A percentile compares a stretch with the other conserved stretches of the same genome.
Evolutionary conservation across 306 rosid species (phyloP).

Genomic region (Cucurbita maxima): DNA sequence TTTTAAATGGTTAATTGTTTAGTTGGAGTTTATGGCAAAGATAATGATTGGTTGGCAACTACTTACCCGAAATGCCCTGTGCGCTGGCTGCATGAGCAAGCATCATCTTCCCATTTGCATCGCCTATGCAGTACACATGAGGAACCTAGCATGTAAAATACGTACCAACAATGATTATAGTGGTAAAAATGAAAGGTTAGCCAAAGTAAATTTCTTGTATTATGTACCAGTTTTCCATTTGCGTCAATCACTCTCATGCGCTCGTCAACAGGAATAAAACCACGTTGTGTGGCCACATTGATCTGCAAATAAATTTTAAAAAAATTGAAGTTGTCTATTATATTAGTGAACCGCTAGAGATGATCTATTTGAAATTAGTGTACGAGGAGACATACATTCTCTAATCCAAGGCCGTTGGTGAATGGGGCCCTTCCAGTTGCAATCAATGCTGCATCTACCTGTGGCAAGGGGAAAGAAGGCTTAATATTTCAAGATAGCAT

Average conservation of each 20-base stretch:
- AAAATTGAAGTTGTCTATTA: not conserved
- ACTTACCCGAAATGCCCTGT: constrained; percentile 82
- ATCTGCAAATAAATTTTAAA: constrained; percentile 34
- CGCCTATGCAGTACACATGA: constrained; percentile 79
- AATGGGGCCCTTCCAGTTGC: constrained; percentile 98
- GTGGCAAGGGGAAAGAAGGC: constrained; percentile 11
- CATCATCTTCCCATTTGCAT: constrained; percentile 97
- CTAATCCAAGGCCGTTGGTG: constrained; percentile 92
- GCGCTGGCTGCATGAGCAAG: constrained; percentile 99
- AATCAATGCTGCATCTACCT: constrained; percentile 95
- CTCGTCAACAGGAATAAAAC: constrained; percentile 91
- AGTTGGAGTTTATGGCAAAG: not conserved
- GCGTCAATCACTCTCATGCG: constrained; percentile 71
- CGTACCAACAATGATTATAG: constrained; percentile 13
- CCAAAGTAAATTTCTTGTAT: constrained; percentile 4
- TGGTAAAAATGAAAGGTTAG: not conserved
- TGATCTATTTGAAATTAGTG: not conserved
- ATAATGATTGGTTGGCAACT: constrained; percentile 3
- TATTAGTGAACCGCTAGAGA: not conserved
- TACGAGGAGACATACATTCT: constrained; percentile 47
- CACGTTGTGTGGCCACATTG: constrained; percentile 69
- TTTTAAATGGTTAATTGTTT: not conserved
- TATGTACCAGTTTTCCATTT: constrained; percentile 62
- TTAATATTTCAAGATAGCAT: not conserved
- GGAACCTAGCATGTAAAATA: constrained; percentile 55